phyloP scores from a whole-genome alignment of 2,329 filamentous ascomycete species.

The Diplodia intermedia region DNA sequence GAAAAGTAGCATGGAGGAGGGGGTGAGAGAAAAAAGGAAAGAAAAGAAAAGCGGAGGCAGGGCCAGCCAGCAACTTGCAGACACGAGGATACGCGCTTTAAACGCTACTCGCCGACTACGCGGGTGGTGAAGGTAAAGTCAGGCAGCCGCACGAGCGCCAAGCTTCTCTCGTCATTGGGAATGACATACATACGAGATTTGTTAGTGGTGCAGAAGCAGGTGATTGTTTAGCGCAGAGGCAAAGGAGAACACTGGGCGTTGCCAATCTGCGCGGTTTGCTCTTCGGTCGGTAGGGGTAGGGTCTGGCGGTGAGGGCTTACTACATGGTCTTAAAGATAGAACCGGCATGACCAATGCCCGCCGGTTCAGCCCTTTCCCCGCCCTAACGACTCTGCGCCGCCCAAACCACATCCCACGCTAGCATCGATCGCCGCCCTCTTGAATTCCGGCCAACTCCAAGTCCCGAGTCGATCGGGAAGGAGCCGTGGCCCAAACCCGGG shows the following conservation, averaged over 20 bases:
- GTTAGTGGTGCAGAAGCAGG: conserved; percentile 3
- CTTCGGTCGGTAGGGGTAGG: background rate
- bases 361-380: conserved; percentile 5
- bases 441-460: background rate
- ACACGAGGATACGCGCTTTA: conserved; percentile 2
- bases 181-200: conserved; percentile 23
- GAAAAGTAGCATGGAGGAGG: background rate
- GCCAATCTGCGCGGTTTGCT: background rate
- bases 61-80: background rate
- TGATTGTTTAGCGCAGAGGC: conserved; percentile 12
- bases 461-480: background rate
- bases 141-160: conserved; percentile 10
- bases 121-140: background rate
- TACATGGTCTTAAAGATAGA: conserved; percentile 22
- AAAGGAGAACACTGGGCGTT: background rate
- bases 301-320: conserved; percentile 22
- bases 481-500: background rate
- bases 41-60: background rate
- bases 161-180: conserved; percentile 14
- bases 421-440: background rate
- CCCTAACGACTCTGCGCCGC: background rate
- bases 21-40: background rate
- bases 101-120: no score
- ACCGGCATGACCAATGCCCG: conserved; percentile 11
- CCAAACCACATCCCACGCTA: background rate